These are phyloP conservation scores for Opeltia flavorubescens DNA, from an alignment of 495 filamentous ascomycete species.

Conservation along the genomic window DNA sequence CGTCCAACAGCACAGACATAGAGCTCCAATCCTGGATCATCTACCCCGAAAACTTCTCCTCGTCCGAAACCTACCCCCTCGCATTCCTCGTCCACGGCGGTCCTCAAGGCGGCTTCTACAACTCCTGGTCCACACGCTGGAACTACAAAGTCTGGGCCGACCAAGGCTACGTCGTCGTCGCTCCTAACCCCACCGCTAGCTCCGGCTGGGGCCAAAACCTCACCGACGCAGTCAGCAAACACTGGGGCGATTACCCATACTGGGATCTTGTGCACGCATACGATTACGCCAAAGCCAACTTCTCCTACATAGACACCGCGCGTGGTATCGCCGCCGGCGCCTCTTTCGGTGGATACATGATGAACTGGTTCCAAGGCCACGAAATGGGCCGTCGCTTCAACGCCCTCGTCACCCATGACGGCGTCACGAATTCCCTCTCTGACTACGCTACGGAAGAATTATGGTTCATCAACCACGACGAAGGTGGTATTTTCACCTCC, in stretches of 20 bases:
- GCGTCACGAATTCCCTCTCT: slow-evolving; percentile 29
- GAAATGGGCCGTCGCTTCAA: slow-evolving; percentile 37
- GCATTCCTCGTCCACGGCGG: slow-evolving; percentile 38
- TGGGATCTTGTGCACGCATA: slow-evolving; percentile 38
- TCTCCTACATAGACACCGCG: slow-evolving; percentile 35
- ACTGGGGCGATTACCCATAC: slow-evolving; percentile 41
- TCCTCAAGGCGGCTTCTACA: slow-evolving; percentile 33
- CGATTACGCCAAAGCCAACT: slow-evolving; percentile 33
- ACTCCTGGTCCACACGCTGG: slow-evolving; percentile 38
- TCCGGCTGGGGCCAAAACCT: slow-evolving; percentile 36
- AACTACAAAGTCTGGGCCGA: slow-evolving; percentile 40
- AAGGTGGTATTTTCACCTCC: slow-evolving; percentile 13
- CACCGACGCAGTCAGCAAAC: slow-evolving; percentile 30
- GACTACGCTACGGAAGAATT: slow-evolving; percentile 35
- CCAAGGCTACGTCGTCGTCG: slow-evolving; percentile 42
- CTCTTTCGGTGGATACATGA: slow-evolving; percentile 40
- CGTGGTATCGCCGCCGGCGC: slow-evolving; percentile 35
- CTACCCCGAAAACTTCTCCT: slow-evolving; percentile 30
- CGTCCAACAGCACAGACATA: slow-evolving; percentile 25
- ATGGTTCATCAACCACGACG: slow-evolving; percentile 29
- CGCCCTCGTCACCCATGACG: slow-evolving; percentile 34
- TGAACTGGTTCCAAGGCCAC: slow-evolving; percentile 45
- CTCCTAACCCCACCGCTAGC: slow-evolving; percentile 38
- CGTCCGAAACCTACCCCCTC: slow-evolving; percentile 35
- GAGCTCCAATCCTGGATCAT: slow-evolving; percentile 35